Evolutionary conservation across 73 alveolate species (phyloP).

Genomic region (Paramecium octaurelia): DNA sequence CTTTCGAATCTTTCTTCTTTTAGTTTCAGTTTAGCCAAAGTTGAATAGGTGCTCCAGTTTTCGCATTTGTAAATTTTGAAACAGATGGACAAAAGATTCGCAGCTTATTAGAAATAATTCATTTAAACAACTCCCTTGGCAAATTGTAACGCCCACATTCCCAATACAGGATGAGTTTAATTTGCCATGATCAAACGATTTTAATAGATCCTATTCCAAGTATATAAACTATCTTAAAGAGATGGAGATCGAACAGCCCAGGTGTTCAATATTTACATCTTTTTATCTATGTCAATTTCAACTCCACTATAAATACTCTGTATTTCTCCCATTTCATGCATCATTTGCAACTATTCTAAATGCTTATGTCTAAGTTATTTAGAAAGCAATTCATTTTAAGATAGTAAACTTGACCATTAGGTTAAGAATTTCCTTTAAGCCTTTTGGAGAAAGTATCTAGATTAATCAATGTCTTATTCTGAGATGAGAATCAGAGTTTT

Average conservation of each 20-base stretch:
- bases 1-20: constrained; percentile 33
- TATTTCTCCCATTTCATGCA: constrained; percentile 33
- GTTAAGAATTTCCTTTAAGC: not conserved
- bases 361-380: constrained; percentile 22
- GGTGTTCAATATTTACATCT: not conserved
- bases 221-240: not conserved
- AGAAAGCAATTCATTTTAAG: not conserved
- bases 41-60: constrained; percentile 34
- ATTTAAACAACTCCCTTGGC: constrained; percentile 26
- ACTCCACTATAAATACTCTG: not conserved
- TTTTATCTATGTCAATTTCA: constrained; percentile 16
- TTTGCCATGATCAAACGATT: not conserved
- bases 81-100: not conserved
- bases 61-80: not conserved
- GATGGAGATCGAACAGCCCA: constrained; percentile 18
- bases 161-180: not conserved
- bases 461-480: not conserved
- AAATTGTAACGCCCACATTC: constrained; percentile 1
- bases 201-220: constrained; percentile 4
- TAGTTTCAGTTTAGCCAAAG: constrained; percentile 32
- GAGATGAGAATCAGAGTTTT: not conserved
- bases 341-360: constrained; percentile 20
- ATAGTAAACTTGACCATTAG: not conserved
- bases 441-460: not conserved
- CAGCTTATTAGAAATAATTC: not conserved